Base-by-base conservation (phyloP, 208 protist species). In the Acanthamoeba lenticulata region DNA sequence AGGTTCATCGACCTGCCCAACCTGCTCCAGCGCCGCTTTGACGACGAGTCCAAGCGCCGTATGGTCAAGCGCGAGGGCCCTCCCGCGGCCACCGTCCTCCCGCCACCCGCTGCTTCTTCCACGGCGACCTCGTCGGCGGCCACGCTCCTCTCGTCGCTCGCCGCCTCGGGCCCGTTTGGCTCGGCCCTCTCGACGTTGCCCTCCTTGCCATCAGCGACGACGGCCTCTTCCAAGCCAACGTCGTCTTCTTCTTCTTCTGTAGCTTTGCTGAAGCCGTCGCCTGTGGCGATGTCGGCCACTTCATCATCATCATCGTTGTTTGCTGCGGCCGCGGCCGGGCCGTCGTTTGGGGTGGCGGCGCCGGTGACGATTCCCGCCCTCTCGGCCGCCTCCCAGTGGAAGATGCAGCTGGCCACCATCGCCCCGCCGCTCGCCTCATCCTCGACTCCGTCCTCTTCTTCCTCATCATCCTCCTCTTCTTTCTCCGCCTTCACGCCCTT, bases 331-430 rank as follows among this genome's bases (percentile, higher is more conserved):
- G 65, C 65, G 3, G n/a, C 65, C 29, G 65, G 65, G 17, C 32
- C 65, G 9, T 74, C 65, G 9, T 74, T 74, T 38, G 65, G 65
- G n/a, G 32, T 74, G 9, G 4, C 65, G 32, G 5, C 65, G 2
- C 65, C 65, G 7, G 65, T 74, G 34, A 29, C 34, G 15, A 74
- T 74, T 19, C 65, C 65, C 34, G 65, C 65, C 32, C 65, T 40
- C 9, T 74, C 65, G 2, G n/a, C 65, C 34, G 65, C 65, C n/a
- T 17, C 65, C 65, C 65, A 42, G 65, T 74, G n/a, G 65, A 7
- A 74, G 65, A 74, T 74, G 65, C 65, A 74, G 65, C 65, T 74
- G 11, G n/a, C 65, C 34, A 74, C 65, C n/a, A 74, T 74, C 65
- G n/a, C 34, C 11, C 32, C 65, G 32, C 65, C 65, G 15, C 65